Percentiles rank a stretch among this genome's conserved stretches.
phyloP scores from a whole-genome alignment of 371 early-diverging fungal species.

The Capillidium rhysosporum region DNA sequence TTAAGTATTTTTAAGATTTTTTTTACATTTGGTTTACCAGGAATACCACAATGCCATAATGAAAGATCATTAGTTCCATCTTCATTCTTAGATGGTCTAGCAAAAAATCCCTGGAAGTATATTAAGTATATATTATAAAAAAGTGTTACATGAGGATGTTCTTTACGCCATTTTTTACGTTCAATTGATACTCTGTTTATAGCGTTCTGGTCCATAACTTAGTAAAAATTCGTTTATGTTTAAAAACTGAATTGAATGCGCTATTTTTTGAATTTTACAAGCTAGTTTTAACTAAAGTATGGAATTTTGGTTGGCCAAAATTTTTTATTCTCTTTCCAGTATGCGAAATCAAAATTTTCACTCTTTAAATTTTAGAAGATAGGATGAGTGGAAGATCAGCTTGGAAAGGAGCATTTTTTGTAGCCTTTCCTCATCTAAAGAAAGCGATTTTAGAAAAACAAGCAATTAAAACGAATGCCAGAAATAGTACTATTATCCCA shows the following conservation, averaged over 20 bases:
- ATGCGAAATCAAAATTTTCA: no score
- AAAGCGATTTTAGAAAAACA: constrained; percentile 18
- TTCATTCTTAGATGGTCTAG: constrained; percentile 62
- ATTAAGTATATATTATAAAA: background rate
- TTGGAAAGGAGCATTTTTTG: constrained; percentile 92
- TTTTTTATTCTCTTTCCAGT: background rate
- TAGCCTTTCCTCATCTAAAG: constrained; percentile 42
- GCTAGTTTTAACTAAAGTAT: no score
- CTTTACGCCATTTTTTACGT: constrained; percentile 94
- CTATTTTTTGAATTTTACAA: no score
- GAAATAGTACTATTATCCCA: constrained; percentile 82
- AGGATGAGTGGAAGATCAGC: constrained; percentile 33
- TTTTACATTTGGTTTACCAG: constrained; percentile 55
- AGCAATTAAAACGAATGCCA: constrained; percentile 52
- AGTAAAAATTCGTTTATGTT: no score
- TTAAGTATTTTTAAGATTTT: background rate
- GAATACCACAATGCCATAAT: constrained; percentile 89
- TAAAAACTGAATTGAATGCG: no score
- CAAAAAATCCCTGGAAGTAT: constrained; percentile 49
- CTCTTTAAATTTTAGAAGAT: background rate
- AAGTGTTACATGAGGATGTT: constrained; percentile 68
- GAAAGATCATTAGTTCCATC: constrained; percentile 70
- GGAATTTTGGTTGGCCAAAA: constrained; percentile 12
- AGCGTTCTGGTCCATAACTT: background rate
- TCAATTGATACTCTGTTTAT: constrained; percentile 74